Base-by-base conservation (phyloP, 2,329 filamentous ascomycete genomes). In the Neopestalotiopsis sp. region DNA sequence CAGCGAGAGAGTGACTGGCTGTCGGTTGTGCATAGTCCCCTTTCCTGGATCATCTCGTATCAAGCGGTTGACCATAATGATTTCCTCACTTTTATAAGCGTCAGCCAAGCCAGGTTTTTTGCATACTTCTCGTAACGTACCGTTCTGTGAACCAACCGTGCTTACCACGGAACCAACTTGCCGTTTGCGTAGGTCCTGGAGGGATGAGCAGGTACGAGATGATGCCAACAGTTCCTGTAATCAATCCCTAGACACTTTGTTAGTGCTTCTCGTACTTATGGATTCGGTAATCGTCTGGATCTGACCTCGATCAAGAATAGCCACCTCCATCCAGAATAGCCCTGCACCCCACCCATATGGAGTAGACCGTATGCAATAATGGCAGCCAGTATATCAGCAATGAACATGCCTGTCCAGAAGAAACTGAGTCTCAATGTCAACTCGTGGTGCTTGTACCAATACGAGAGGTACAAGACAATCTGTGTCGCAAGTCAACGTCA, bases 41-140 rank as follows among this genome's bases (percentile, higher is more conserved):
- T 67, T 67, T n/a, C 65, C 32, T 38, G 65, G 65, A 14, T 67
- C 65, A 24, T 67, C 65, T 24, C 88, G 83, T 7, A 83, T 78
- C 2, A 82, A 74, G 2, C 89, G 82, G 71, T 89, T 90, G 6
- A 90, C 87, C 20, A 90, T 82, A 63, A 90, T 90, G 34, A 79
- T 78, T 62, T 88, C 83, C 73, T 89, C 87, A 14, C 74, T 77
- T 20, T 38, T 10, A n/a, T 5, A 3, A 40, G 9, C 72, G 45
- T 30, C 24, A 30, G 30, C 42, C 10, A 68, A 14, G 45, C 24
- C 38, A 66, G 45, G 38, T 38, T 10, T 7, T 68, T 3, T 63
- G 61, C 10, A 30, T 28, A 28, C 24, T 28, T 28, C 24, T 28
- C 4, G n/a, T 9, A 30, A 49, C 69, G 40, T 70, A 76, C 49